Evolutionary conservation across 2,329 filamentous ascomycete genomes (phyloP), one percentile per base, ranked within the genome.

Genomic region (Lachnellula subtilissima): DNA sequence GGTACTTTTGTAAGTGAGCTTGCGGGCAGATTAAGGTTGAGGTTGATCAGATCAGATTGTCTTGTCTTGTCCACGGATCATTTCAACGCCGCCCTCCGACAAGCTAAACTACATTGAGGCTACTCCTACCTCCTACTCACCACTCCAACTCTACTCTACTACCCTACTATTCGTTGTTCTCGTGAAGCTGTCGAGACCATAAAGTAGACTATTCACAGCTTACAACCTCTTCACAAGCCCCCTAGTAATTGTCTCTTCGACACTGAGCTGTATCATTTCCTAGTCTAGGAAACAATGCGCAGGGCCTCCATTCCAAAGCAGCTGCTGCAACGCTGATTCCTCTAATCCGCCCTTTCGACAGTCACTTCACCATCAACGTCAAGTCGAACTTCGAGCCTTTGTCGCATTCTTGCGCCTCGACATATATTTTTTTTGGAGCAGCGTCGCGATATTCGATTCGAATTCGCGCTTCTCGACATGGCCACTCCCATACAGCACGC

Each of bases 401-500:
- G 42, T 45, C n/a, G 42, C 42, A 9, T 45, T 45, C 25, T 5
- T 23, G 42, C 42, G 42, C 42, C 7, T 17, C 42, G 28, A 32
- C 9, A 32, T 22, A 22, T 22, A 14, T 22, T 3, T 45, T 3
- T 45, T 15, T 15, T 5, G 42, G n/a, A 6, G 11, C 5, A 12
- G 15, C 17, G 42, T 22, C 19, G 15, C 15, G 15, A 12, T 45
- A 12, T 2, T 45, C 12, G 23, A 25, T 28, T 39, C 23, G 32
- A 23, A 39, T 22, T 39, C 8, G 12, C 40, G 36, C 5, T 37
- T 36, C 39, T 51, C 47, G 58, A 35, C 17, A 66, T 65, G 62
- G 62, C 60, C 45, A 64, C 62, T 52, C 57, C 60, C 45, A 52
- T 39, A 45, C 58, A 61, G 19, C 53, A 53, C 37, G 37, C 43